phyloP scores from a whole-genome alignment of 2,329 filamentous ascomycete genomes.

The Waltergamsia citrina region DNA sequence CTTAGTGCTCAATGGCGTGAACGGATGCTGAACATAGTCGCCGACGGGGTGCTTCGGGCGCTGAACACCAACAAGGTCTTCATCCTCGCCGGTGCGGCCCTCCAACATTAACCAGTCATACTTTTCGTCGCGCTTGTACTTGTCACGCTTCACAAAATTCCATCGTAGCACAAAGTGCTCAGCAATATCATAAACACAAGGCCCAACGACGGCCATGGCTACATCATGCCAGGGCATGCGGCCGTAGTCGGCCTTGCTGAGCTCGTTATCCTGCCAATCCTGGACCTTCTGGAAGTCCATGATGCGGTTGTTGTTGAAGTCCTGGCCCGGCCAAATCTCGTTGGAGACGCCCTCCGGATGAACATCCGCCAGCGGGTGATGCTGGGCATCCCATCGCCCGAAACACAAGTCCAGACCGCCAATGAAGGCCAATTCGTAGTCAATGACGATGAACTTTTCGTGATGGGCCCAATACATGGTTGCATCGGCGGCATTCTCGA shows the following conservation, averaged over 20 bases:
- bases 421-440: constrained; percentile 85
- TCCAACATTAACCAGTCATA: constrained; percentile 82
- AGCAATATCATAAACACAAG: constrained; percentile 85
- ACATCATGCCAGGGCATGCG: constrained; percentile 99
- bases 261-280: constrained; percentile 88
- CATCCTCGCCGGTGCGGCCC: constrained; percentile 65
- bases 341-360: constrained; percentile 75
- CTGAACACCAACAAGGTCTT: constrained; percentile 82
- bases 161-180: constrained; percentile 91
- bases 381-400: constrained; percentile 82
- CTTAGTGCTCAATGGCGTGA: constrained; percentile 60
- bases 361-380: constrained; percentile 78
- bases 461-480: constrained; percentile 98
- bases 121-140: constrained; percentile 80
- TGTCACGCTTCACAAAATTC: constrained; percentile 96
- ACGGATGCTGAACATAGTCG: constrained; percentile 74
- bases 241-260: constrained; percentile 83
- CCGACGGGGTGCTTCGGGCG: constrained; percentile 83
- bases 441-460: constrained; percentile 94
- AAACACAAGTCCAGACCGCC: constrained; percentile 94
- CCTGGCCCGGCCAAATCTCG: constrained; percentile 89
- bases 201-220: constrained; percentile 81
- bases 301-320: constrained; percentile 96
- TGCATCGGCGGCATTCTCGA: constrained; percentile 92
- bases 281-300: constrained; percentile 90